A percentile compares a stretch with the other conserved stretches of the same genome.
Conservation (phyloP, 345 rosid genomes). For the Dimocarpus longan region DNA sequence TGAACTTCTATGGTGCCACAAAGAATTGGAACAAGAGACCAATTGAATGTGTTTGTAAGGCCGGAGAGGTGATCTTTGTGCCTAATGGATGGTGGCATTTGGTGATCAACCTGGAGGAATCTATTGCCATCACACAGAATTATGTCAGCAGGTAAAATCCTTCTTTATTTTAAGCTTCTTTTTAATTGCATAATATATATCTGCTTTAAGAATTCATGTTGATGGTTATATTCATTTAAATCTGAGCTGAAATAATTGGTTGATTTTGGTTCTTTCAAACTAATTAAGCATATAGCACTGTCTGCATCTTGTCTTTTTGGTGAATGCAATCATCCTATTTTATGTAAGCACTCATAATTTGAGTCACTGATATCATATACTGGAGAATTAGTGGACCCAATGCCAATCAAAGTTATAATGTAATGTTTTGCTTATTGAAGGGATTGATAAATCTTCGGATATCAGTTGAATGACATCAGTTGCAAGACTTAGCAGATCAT, state of each 20-base stretch:
- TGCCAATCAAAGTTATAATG: neutral
- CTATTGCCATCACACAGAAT: conserved; percentile 93
- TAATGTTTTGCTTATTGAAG: neutral
- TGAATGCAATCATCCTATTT: neutral
- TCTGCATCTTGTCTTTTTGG: neutral
- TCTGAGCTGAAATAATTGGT: neutral
- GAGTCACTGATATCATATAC: neutral
- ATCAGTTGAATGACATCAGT: neutral
- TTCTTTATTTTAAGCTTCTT: conserved; percentile 14
- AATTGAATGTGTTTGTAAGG: conserved; percentile 87
- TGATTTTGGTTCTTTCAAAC: neutral
- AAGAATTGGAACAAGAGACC: conserved; percentile 77
- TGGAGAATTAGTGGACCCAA: neutral
- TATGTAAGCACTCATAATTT: neutral
- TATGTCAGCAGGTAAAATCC: conserved; percentile 78
- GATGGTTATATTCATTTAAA: neutral
- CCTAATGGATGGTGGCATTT: conserved; percentile 99
- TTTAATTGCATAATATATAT: neutral
- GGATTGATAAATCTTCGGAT: neutral
- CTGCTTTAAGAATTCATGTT: conserved; percentile 11
- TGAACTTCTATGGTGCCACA: conserved; percentile 91
- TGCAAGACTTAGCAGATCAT: neutral
- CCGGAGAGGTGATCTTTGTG: conserved; percentile 93
- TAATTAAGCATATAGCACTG: neutral
- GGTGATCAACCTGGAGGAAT: conserved; percentile 92